Base-by-base conservation (phyloP, 1,139 yeast species). In the Geotrichum klebahnii region DNA sequence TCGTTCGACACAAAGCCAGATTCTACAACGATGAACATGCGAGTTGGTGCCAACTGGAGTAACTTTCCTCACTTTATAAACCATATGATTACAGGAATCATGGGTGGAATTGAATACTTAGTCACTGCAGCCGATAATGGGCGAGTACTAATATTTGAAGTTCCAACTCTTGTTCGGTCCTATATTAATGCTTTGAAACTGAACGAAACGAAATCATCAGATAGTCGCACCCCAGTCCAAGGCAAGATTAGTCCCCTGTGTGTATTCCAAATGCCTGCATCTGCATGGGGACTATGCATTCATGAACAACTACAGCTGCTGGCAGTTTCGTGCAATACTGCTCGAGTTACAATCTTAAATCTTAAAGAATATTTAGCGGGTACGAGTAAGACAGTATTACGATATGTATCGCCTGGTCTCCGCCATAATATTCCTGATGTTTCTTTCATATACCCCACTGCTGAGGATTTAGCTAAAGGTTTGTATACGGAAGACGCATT, bases 281-380 rank as follows among this genome's bases (percentile, higher is more conserved):
- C 87, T 0, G 78, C 76, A 0, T 84, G 92, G 92, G 89, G 89
- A 0, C 61, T 81, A 19, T 86, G 80, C 57, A 65, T 64, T 22
- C 55, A 70, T 59, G 53, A 61, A n/a, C 29, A 55, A 26, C 74
- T 69, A 46, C 64, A 73, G 52, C 55, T 78, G 22, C 55, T 83
- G 9, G 79, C 71, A 0, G 71, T 77, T 0, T 77, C 87, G 0
- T 88, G 82, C 57, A 84, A 84, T 61, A 72, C 80, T 1, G 78
- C 74, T 52, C 66, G 68, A 14, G 64, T 80, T 68, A 77, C 0
- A 53, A 80, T 2, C 71, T 77, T 51, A 68, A 72, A 53, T 68
- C 69, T 23, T 51, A 44, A 36, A 20, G 46, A 35, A 3, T 14
- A 34, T 4, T 16, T 44, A 6, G 35, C 16, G n/a, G 37, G 37